Conservation (phyloP, 768 basidiomycete species). For the Hypholoma fasciculare region DNA sequence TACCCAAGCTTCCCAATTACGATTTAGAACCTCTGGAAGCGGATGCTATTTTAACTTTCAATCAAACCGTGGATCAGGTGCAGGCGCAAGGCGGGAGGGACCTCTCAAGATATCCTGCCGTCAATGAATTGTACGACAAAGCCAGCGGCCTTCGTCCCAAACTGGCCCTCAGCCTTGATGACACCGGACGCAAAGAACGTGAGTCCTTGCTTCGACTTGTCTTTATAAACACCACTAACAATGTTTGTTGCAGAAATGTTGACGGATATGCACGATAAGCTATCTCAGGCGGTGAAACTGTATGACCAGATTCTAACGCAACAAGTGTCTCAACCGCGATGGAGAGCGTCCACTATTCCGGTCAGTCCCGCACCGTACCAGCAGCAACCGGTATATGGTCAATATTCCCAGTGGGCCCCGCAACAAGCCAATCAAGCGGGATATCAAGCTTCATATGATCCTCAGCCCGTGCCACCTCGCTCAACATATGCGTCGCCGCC, state of each 20-base stretch:
- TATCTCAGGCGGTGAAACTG: conserved; percentile 88
- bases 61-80: conserved; percentile 85
- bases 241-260: conserved; percentile 62
- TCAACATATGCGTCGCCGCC: conserved; percentile 12
- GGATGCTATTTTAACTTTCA: conserved; percentile 88
- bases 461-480: conserved; percentile 17
- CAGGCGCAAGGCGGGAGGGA: conserved; percentile 77
- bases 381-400: conserved; percentile 30
- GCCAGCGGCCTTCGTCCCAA: conserved; percentile 80
- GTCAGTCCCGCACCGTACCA: conserved; percentile 32
- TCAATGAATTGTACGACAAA: conserved; percentile 82
- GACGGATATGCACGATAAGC: conserved; percentile 91
- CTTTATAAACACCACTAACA: background rate
- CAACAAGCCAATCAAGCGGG: conserved; percentile 19
- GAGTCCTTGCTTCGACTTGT: conserved; percentile 5
- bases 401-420: conserved; percentile 37
- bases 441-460: conserved; percentile 16
- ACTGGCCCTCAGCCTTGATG: conserved; percentile 80
- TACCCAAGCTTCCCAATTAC: conserved; percentile 66
- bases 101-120: conserved; percentile 79
- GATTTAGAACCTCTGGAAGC: conserved; percentile 83
- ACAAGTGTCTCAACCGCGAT: conserved; percentile 73
- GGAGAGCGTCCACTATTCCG: conserved; percentile 43
- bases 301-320: conserved; percentile 89
- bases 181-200: conserved; percentile 87